phyloP scores from a whole-genome alignment of 345 rosid species.

The Eucalyptus fibrosa region DNA sequence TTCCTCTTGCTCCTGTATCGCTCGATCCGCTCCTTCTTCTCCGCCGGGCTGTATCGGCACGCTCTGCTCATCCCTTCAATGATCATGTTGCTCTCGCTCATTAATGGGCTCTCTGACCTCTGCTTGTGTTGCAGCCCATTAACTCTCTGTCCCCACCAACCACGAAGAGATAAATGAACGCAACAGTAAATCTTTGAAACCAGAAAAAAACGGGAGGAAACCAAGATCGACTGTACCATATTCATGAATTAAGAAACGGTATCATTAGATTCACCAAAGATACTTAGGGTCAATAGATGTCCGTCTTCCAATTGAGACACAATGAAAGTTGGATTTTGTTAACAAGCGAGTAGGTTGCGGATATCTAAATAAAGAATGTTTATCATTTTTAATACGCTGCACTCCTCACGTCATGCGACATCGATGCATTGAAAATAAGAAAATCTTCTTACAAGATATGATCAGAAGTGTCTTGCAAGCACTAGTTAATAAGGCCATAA shows the following conservation, averaged over 20 bases:
- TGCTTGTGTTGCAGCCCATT: constrained; percentile 15
- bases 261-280: not conserved
- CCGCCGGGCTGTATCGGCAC: constrained; percentile 66
- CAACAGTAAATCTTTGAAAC: not conserved
- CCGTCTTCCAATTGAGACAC: not conserved
- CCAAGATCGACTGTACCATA: not conserved
- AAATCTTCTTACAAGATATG: not conserved
- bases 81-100: constrained; percentile 71
- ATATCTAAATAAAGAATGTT: not conserved
- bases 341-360: not conserved
- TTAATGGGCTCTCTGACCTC: constrained; percentile 34
- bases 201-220: not conserved
- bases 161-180: not conserved
- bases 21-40: constrained; percentile 83
- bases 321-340: not conserved
- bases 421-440: not conserved
- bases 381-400: not conserved
- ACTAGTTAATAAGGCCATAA: not conserved
- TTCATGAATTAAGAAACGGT: not conserved
- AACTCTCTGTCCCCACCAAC: not conserved
- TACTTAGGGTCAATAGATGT: not conserved
- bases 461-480: not conserved
- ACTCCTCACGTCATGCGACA: not conserved
- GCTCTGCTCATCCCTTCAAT: constrained; percentile 82
- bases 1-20: constrained; percentile 78